These are phyloP conservation scores for Lecanicillium sp. DNA, from an alignment of 2,329 filamentous ascomycete species.

Conservation along the genomic window DNA sequence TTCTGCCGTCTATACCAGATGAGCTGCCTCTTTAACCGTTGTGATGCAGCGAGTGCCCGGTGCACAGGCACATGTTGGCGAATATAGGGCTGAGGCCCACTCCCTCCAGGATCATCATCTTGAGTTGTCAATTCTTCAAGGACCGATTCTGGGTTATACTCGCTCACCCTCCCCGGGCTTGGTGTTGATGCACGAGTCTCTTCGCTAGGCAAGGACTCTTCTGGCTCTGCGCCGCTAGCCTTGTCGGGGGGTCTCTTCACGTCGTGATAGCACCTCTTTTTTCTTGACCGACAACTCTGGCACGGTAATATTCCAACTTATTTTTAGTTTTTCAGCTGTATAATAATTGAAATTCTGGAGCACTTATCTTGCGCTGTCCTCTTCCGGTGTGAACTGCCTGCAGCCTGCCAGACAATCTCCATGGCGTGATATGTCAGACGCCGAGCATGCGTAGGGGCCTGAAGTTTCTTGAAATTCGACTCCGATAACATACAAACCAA, in stretches of 20 bases:
- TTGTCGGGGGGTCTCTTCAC: neutral
- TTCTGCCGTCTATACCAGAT: conserved; percentile 12
- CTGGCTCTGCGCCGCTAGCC: neutral
- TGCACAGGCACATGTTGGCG: neutral
- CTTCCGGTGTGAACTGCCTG: no score
- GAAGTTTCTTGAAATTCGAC: no score
- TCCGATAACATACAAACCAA: no score
- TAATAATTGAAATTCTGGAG: no score
- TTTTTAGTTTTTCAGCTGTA: neutral
- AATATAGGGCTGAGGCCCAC: no score
- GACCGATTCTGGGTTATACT: conserved; percentile 14
- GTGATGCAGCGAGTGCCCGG: neutral
- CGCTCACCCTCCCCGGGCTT: conserved; percentile 9
- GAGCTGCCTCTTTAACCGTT: conserved; percentile 5
- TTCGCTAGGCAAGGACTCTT: neutral
- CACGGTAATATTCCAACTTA: conserved; percentile 9
- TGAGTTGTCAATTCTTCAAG: conserved; percentile 9
- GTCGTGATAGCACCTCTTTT: conserved; percentile 13
- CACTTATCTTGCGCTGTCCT: no score
- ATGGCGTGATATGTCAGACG: no score
- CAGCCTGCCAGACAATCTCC: no score
- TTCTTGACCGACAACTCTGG: conserved; percentile 10
- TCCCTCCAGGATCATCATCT: neutral
- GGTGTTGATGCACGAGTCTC: conserved; percentile 7
- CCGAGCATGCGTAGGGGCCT: no score